phyloP scores from a whole-genome alignment of 78 protist species.

The Tieghemostelium lacteum region DNA sequence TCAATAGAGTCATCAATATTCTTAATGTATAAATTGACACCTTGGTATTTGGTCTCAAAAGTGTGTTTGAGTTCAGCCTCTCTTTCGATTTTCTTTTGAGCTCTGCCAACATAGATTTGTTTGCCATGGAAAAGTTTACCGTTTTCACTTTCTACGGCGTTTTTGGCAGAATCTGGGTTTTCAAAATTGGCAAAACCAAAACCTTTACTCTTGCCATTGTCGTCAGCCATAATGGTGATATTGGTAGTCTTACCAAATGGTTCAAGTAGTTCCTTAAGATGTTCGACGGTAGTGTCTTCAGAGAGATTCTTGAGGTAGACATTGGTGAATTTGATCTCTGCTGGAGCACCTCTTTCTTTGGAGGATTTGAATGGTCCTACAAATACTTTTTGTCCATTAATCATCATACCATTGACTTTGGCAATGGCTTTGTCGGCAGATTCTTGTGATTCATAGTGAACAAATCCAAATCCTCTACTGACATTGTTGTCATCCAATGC shows the following conservation, averaged over 20 bases:
- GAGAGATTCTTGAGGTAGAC: constrained; percentile 94
- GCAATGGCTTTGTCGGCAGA: constrained; percentile 94
- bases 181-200: constrained; percentile 97
- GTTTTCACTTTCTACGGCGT: constrained; percentile 88
- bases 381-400: constrained; percentile 89
- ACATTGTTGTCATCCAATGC: constrained; percentile 83
- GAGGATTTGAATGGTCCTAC: constrained; percentile 93
- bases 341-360: constrained; percentile 85
- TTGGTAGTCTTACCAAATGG: constrained; percentile 90
- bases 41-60: constrained; percentile 90
- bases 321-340: constrained; percentile 92
- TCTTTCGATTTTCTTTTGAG: constrained; percentile 95
- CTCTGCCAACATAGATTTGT: constrained; percentile 90
- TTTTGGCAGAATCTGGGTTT: constrained; percentile 89
- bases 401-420: constrained; percentile 94
- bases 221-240: constrained; percentile 77
- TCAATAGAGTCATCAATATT: constrained; percentile 95
- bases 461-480: constrained; percentile 96
- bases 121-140: constrained; percentile 85
- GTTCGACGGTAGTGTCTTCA: constrained; percentile 66
- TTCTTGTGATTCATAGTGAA: constrained; percentile 95
- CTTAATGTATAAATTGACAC: constrained; percentile 98
- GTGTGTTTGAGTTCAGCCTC: constrained; percentile 84
- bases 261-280: constrained; percentile 79
- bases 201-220: constrained; percentile 87